Evolutionary conservation across 495 filamentous ascomycete genomes (phyloP).

Genomic region (Lophiotrema nucula): DNA sequence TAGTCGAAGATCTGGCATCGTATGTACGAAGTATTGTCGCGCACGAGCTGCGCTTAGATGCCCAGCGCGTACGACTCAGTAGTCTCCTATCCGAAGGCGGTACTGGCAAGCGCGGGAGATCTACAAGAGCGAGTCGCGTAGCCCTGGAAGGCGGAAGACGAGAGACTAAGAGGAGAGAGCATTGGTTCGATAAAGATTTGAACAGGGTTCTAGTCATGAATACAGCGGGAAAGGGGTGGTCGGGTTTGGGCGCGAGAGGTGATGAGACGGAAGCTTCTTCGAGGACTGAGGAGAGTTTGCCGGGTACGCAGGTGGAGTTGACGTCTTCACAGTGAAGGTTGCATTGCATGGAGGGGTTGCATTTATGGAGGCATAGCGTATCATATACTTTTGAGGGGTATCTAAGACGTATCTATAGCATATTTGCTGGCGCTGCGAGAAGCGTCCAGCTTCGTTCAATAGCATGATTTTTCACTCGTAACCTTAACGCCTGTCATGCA

Average conservation of each 20-base stretch:
- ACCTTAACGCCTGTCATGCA: no score
- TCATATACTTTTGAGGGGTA: not conserved
- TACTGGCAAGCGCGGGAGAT: constrained; percentile 63
- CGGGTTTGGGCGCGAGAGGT: constrained; percentile 18
- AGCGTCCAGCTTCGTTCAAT: not conserved
- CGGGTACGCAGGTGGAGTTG: constrained; percentile 9
- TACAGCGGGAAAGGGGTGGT: constrained; percentile 68
- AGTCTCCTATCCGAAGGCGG: constrained; percentile 58
- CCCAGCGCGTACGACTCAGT: constrained; percentile 62
- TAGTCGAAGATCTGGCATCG: constrained; percentile 76
- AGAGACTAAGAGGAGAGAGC: constrained; percentile 67
- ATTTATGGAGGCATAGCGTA: not conserved
- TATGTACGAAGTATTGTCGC: constrained; percentile 78
- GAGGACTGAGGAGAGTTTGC: constrained; percentile 17
- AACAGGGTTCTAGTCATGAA: constrained; percentile 62
- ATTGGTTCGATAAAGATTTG: constrained; percentile 70
- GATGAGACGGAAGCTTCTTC: not conserved
- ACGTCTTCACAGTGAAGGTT: no score
- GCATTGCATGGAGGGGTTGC: not conserved
- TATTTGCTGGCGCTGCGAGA: no score
- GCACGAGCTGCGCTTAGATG: constrained; percentile 67
- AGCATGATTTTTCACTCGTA: not conserved
- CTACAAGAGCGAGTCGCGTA: constrained; percentile 74
- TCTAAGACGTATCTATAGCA: no score
- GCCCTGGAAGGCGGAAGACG: constrained; percentile 80